Evolutionary conservation across 2,329 filamentous ascomycete species (phyloP).

Genomic region (Claviceps fusiformis): DNA sequence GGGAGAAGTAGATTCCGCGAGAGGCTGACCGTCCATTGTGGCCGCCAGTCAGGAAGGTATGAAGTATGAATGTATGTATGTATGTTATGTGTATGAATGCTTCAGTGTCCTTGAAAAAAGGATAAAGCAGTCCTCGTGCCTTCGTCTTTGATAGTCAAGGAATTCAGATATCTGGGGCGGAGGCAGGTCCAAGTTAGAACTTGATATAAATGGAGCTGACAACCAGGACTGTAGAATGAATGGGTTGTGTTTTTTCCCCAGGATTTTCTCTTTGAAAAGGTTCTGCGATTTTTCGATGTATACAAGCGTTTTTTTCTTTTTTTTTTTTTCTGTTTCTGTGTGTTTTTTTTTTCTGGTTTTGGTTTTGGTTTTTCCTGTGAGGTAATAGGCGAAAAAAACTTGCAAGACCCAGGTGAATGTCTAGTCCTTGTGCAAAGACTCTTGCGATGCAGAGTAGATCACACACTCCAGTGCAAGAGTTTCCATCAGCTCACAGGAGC

Average conservation of each 20-base stretch:
- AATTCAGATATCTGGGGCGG: constrained; percentile 11
- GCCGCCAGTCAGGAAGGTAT: constrained; percentile 1
- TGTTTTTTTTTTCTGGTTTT: no score
- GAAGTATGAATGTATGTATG: neutral
- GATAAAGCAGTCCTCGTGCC: constrained; percentile 2
- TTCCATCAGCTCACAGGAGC: neutral
- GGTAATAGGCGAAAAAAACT: neutral
- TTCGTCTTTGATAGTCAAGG: constrained; percentile 6
- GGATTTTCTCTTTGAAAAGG: constrained; percentile 9
- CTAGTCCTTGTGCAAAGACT: neutral
- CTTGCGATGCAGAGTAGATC: neutral
- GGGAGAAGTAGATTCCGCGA: constrained; percentile 11
- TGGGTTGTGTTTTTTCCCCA: neutral
- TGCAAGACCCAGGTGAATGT: neutral
- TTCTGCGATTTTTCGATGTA: neutral
- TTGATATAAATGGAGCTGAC: neutral
- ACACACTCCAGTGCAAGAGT: neutral
- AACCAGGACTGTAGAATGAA: neutral
- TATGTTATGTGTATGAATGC: neutral
- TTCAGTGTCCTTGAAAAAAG: neutral
- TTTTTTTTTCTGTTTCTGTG: no score
- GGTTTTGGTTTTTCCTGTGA: neutral
- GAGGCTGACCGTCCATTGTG: constrained; percentile 18
- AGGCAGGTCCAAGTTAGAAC: constrained; percentile 18
- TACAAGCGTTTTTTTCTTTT: neutral